Conservation (phyloP, 768 basidiomycete species). For the Mycena metata region DNA sequence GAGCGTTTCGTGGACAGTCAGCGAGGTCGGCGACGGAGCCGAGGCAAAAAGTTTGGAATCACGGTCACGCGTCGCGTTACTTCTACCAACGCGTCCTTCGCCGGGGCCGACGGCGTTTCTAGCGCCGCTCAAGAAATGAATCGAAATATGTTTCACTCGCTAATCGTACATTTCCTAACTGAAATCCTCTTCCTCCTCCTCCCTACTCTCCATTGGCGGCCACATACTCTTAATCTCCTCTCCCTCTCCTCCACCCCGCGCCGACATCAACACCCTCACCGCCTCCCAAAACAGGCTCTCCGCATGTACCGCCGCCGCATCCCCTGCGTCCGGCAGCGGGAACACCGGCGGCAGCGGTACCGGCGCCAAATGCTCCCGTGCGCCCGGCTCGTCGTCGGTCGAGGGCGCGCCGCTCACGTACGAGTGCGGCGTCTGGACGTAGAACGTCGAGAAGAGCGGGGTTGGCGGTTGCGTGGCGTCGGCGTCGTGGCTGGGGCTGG, state of each 20-base stretch:
- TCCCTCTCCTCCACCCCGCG: conserved; percentile 13
- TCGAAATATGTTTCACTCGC: too few relatives aligned
- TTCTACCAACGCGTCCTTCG: too few relatives aligned
- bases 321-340: conserved; percentile 65
- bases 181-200: conserved; percentile 44
- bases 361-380: conserved; percentile 39
- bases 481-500: conserved; percentile 28
- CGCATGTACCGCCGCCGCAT: conserved; percentile 68
- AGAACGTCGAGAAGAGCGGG: conserved; percentile 69
- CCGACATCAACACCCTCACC: conserved; percentile 43
- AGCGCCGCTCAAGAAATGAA: too few relatives aligned
- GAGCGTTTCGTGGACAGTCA: neutral
- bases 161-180: too few relatives aligned
- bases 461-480: conserved; percentile 36
- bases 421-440: conserved; percentile 56
- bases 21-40: conserved; percentile 19
- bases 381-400: neutral
- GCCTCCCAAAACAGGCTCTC: conserved; percentile 70
- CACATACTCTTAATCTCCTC: conserved; percentile 49
- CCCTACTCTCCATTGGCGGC: conserved; percentile 54
- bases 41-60: conserved; percentile 21
- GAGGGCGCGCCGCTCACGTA: neutral
- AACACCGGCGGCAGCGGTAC: conserved; percentile 47
- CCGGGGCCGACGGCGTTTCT: too few relatives aligned
- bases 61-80: neutral